phyloP scores from a whole-genome alignment of 73 alveolate genomes.

The Paramecium pentaurelia region DNA sequence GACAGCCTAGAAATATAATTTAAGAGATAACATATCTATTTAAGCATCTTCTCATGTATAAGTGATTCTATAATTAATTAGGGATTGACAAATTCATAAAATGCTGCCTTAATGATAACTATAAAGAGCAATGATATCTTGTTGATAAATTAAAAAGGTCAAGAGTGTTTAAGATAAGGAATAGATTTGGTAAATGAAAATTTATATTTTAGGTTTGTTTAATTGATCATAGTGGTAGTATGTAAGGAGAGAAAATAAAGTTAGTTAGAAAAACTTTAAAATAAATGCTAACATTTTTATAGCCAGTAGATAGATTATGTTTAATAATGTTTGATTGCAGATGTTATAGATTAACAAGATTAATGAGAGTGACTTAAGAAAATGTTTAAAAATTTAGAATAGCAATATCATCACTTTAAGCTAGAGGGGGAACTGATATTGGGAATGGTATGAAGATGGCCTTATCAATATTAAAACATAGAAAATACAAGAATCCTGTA shows the following conservation, averaged over 20 bases:
- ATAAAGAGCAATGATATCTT: neutral
- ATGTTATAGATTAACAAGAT: neutral
- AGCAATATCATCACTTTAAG: neutral
- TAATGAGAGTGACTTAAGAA: conserved; percentile 4
- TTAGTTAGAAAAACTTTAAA: neutral
- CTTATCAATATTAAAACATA: neutral
- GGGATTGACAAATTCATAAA: neutral
- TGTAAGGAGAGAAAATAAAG: conserved; percentile 33
- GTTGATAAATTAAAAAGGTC: neutral
- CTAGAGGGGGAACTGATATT: conserved; percentile 51
- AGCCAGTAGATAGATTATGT: conserved; percentile 28
- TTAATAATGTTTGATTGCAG: conserved; percentile 34
- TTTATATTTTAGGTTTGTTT: neutral
- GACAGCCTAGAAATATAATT: neutral
- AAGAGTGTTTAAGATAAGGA: neutral
- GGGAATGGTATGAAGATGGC: conserved; percentile 55
- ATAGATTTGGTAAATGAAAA: neutral
- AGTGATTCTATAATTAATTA: neutral
- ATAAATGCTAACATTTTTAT: neutral
- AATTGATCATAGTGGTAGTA: conserved; percentile 49
- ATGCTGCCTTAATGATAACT: neutral
- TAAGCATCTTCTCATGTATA: neutral
- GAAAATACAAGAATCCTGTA: conserved; percentile 38
- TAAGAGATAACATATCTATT: neutral
- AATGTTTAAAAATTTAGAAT: neutral